Evolutionary conservation across 2,329 filamentous ascomycete species (phyloP).

Genomic region (Grosmannia clavigera): DNA sequence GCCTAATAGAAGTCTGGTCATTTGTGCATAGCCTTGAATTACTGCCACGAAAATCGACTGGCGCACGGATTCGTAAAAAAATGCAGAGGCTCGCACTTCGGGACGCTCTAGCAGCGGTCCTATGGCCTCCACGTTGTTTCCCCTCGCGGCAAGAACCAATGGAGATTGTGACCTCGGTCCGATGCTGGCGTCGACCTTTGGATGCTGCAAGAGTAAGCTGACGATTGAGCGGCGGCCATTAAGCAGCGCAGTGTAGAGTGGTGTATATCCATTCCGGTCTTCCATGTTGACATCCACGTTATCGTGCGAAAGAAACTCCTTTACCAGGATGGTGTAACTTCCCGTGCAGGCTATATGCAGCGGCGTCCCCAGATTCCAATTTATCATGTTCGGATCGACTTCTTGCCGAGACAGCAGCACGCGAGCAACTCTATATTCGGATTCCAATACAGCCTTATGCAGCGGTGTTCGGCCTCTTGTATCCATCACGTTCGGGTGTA

Average conservation of each 20-base stretch:
- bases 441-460: not conserved
- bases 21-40: no score
- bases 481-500: not conserved
- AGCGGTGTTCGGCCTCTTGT: not conserved
- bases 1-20: no score
- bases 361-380: not conserved
- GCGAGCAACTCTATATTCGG: not conserved
- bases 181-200: no score
- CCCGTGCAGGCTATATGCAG: not conserved
- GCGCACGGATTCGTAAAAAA: no score
- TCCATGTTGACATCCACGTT: not conserved
- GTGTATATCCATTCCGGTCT: not conserved
- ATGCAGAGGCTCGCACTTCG: no score
- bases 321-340: not conserved
- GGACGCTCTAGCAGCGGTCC: no score
- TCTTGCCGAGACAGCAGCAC: not conserved
- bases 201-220: no score
- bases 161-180: no score
- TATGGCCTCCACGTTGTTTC: no score
- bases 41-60: no score
- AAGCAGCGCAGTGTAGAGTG: not conserved
- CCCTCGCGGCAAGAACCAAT: no score
- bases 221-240: no score
- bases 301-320: not conserved
- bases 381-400: not conserved